Percentiles rank a stretch among this genome's conserved stretches.
Evolutionary conservation across 345 rosid genomes (phyloP).

Genomic region (Arabis hirsuta): DNA sequence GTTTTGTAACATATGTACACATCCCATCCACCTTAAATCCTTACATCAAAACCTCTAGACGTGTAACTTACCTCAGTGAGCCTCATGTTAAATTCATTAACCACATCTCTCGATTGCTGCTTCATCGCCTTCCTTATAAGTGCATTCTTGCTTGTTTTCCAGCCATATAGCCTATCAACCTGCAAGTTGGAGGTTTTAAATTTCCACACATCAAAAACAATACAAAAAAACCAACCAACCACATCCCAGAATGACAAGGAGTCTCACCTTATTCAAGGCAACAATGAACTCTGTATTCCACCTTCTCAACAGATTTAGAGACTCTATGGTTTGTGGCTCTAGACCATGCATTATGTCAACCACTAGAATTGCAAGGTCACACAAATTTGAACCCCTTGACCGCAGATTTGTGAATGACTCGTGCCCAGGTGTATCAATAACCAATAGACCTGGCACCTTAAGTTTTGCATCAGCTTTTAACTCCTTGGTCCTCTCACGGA

Average conservation of each 20-base stretch:
- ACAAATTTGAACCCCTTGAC: conserved; percentile 91
- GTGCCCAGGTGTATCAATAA: conserved; percentile 98
- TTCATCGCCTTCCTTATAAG: conserved; percentile 73
- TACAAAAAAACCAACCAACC: conserved; percentile 12
- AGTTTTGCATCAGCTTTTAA: conserved; percentile 89
- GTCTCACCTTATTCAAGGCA: conserved; percentile 88
- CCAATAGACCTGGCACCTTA: conserved; percentile 92
- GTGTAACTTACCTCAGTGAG: conserved; percentile 55
- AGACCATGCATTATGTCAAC: conserved; percentile 95
- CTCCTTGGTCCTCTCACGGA: conserved; percentile 92
- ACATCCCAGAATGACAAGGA: conserved; percentile 7
- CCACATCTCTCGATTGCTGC: conserved; percentile 70
- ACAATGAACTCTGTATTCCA: conserved; percentile 89
- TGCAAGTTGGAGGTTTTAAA: conserved; percentile 41
- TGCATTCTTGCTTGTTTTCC: conserved; percentile 78
- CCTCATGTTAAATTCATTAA: conserved; percentile 72
- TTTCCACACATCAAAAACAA: conserved; percentile 1
- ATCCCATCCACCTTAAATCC: too few species aligned
- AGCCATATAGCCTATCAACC: conserved; percentile 94
- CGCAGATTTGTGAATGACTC: conserved; percentile 88
- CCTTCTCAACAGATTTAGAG: conserved; percentile 82
- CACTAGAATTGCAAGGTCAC: conserved; percentile 96
- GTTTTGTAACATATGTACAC: neutral
- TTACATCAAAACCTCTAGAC: neutral
- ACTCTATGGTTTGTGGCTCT: conserved; percentile 92